Evolutionary conservation across 2,329 filamentous ascomycete species (phyloP), one percentile per base, ranked within the genome.

Genomic region (Beauveria sp.): DNA sequence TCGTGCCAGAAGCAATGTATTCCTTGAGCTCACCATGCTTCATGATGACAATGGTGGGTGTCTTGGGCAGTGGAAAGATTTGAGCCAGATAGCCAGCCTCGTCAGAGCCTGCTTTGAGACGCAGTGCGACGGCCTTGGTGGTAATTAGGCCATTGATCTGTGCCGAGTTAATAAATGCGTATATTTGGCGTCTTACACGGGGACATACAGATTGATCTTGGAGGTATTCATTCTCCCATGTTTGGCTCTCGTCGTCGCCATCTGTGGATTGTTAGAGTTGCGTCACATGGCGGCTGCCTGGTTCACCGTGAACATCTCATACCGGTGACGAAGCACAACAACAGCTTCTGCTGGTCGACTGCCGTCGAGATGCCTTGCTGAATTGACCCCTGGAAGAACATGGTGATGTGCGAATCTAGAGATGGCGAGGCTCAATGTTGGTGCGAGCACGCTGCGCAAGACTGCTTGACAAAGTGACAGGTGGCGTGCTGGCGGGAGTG

Each of bases 301-400:
- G 22, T 31, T 66, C 22, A 61, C 26, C 43, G 14, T 18, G 56
- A 49, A 24, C 59, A 20, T 40, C 65, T 66, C 78, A 66, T 74
- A 91, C 90, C 88, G 70, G 86, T 85, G 38, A 96, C 88, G 74
- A 97, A 96, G 76, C 91, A 96, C 34, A 90, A 83, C 0, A 97
- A 89, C 20, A 89, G 81, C 74, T 93, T 96, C 63, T 84, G 79
- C 72, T 93, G 80, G 64, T 85, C 83, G 7, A 97, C 81, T 14
- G 93, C 91, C 22, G 84, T 79, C 38, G 83, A 81, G 67, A 97
- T 96, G 63, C 91, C 93, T 69, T 88, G 88, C 69, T 96, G 89
- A 22, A 97, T 76, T 64, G 85, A 86, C 20, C 92, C 93, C 64
- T 87, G 70, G 72, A 92, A 93, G 75, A 96, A 97, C 88, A 96